These are phyloP conservation scores for Penicillium italicum DNA, from an alignment of 2,329 filamentous ascomycete genomes.

Conservation along the genomic window DNA sequence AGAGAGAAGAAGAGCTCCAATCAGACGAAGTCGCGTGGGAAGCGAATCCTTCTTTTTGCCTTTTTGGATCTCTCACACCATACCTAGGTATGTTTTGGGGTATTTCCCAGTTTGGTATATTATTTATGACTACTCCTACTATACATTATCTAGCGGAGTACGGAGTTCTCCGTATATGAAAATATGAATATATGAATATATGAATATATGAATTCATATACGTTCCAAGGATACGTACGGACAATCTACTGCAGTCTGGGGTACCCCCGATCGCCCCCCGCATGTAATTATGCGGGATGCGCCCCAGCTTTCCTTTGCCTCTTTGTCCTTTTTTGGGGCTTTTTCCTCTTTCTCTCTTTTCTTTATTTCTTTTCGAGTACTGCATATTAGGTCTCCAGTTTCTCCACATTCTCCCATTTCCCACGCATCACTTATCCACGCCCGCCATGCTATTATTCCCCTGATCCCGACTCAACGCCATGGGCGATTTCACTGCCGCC, in stretches of 20 bases:
- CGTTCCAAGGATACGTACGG: no score
- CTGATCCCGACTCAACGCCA: constrained; percentile 15
- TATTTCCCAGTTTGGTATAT: neutral
- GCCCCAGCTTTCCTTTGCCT: constrained; percentile 3
- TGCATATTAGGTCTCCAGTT: neutral
- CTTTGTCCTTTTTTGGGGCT: neutral
- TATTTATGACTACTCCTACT: no score
- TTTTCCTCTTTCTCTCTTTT: neutral
- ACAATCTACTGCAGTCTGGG: neutral
- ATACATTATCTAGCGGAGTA: no score
- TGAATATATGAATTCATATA: no score
- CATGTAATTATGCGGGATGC: constrained; percentile 6
- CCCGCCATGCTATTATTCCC: constrained; percentile 8
- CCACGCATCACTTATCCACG: neutral
- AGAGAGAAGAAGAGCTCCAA: neutral
- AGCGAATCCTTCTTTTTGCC: constrained; percentile 1
- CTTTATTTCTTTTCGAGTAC: neutral
- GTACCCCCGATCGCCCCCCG: constrained; percentile 1
- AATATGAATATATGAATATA: no score
- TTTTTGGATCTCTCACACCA: neutral
- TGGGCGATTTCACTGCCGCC: constrained; percentile 25
- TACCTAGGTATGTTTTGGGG: neutral
- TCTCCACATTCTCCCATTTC: neutral
- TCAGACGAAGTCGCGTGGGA: neutral
- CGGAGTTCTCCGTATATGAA: no score